Base-by-base conservation (phyloP, 2,329 filamentous ascomycete genomes). In the Ophiocordyceps australis region DNA sequence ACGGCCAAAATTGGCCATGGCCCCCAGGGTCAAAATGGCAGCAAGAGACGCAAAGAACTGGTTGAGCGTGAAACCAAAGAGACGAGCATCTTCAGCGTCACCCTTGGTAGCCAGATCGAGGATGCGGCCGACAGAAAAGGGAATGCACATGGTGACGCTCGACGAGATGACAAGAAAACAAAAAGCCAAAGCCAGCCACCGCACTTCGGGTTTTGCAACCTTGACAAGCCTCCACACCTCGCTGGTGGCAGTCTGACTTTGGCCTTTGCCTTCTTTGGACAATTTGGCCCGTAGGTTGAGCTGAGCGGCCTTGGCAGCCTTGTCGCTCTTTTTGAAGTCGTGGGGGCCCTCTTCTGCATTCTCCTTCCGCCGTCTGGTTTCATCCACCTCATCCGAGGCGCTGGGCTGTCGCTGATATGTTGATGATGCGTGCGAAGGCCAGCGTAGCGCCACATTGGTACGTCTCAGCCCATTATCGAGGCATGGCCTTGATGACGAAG, bases 51-150 rank as follows among this genome's bases (percentile, higher is more conserved):
- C 54, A 52, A 94, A 98, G 59, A 98, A 95, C 42, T 92, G 81
- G 20, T 70, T 73, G 43, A 91, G 59, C 22, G 76, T 78, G 32
- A 95, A 54, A 13, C 89, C 89, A 45, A 95, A 89, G 9, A 95
- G 59, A 28, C 69, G 68, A 19, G 62, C 60, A 13, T 70, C 76
- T 27, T 77, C 72, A 13, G 61, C 58, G 7, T 68, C 57, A 21
- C 68, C 62, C 41, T 83, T 77, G 8, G 83, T 91, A 7, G 86
- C 82, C 27, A 89, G 69, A 51, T 98, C 89, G 47, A 98, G 59
- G 33, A 98, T 92, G 45, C 85, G 86, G 29, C 89, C 89, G 36
- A 98, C 92, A 0, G 85, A 92, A 46, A 94, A 93, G 2, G 89
- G 89, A 31, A 98, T 80, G 3, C 82, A 85, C 78, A 98, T 92